Percentiles rank a stretch among this genome's conserved stretches.
These are phyloP conservation scores for Trichosporon ovoides DNA, from an alignment of 1,284 basidiomycete species.

Conservation along the genomic window DNA sequence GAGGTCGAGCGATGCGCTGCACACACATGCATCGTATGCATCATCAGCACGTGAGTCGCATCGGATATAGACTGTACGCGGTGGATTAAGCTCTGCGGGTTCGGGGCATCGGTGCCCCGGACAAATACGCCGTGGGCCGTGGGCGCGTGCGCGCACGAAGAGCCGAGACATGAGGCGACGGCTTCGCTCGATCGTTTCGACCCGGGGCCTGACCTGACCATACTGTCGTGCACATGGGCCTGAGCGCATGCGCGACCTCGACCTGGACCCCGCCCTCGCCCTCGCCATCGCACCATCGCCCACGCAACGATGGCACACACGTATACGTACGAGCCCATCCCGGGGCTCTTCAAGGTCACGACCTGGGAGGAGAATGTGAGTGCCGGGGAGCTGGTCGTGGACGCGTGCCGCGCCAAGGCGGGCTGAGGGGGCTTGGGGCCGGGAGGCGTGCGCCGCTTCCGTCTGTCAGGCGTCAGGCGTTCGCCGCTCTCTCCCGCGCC, in stretches of 20 bases:
- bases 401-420: not conserved
- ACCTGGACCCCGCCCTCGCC: not conserved
- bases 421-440: too few species aligned
- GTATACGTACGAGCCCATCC: slow-evolving; percentile 26
- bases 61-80: too few species aligned
- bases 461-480: too few species aligned
- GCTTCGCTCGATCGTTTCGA: not conserved
- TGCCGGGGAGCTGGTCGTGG: not conserved
- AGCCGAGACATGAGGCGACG: too few species aligned
- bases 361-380: slow-evolving; percentile 32
- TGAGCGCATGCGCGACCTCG: not conserved
- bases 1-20: too few species aligned
- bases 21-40: too few species aligned
- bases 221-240: too few species aligned
- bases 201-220: too few species aligned
- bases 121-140: too few species aligned
- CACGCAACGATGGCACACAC: slow-evolving; percentile 17
- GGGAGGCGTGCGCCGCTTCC: not conserved
- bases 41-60: too few species aligned
- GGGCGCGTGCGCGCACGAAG: too few species aligned
- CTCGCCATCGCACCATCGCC: not conserved
- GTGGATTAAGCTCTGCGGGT: not conserved
- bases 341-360: slow-evolving; percentile 27
- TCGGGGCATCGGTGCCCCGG: not conserved
- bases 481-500: too few species aligned